Percentiles rank a stretch among this genome's conserved stretches.
Conservation (phyloP, 129 eudicot species). For the Apium graveolens region DNA sequence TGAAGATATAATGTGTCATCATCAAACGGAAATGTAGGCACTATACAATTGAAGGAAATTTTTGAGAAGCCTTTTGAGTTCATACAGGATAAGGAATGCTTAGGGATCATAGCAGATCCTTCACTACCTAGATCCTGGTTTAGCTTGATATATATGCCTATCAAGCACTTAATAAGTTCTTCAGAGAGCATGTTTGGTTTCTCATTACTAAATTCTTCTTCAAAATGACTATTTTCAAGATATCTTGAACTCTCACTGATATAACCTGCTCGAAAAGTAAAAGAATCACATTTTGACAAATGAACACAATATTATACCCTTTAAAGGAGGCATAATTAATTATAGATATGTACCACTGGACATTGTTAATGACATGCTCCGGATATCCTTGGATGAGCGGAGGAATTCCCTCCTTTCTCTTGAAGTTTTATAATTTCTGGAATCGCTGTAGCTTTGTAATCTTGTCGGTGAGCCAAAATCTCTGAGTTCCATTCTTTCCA, state of each 20-base stretch:
- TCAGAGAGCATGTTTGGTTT: constrained; percentile 70
- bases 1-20: constrained; percentile 34
- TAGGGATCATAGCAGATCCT: constrained; percentile 31
- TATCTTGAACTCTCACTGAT: constrained; percentile 19
- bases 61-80: constrained; percentile 64
- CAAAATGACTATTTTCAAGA: constrained; percentile 16
- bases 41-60: constrained; percentile 48
- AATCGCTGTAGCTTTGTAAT: constrained; percentile 25
- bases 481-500: constrained; percentile 20
- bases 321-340: neutral
- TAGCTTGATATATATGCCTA: constrained; percentile 54
- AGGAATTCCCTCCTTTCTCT: constrained; percentile 46
- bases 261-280: constrained; percentile 23
- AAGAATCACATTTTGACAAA: constrained; percentile 3
- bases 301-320: neutral
- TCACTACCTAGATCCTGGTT: constrained; percentile 39
- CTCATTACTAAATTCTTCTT: constrained; percentile 25
- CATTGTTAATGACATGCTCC: constrained; percentile 12
- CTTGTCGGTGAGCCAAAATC: constrained; percentile 16
- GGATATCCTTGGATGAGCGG: constrained; percentile 45
- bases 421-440: constrained; percentile 9
- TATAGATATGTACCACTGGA: constrained; percentile 18
- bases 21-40: constrained; percentile 32
- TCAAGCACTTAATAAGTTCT: constrained; percentile 67
- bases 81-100: constrained; percentile 43